phyloP scores from a whole-genome alignment of 495 filamentous ascomycete genomes.

The Penicillium antarcticum region DNA sequence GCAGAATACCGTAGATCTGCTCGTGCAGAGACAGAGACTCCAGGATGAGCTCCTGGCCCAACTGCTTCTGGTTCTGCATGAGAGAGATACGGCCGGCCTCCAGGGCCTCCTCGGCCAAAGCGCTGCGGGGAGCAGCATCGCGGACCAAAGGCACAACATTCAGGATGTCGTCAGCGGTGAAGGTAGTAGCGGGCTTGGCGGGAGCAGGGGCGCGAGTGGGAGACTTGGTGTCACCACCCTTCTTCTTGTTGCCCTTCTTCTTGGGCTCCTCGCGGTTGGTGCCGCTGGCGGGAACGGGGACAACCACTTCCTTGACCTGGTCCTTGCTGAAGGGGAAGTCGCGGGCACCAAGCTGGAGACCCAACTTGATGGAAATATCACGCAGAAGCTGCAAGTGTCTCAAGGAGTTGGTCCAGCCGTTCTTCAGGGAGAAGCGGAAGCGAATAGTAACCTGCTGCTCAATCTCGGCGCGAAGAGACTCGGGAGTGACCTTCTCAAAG shows the following conservation, averaged over 20 bases:
- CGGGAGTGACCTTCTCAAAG: slow-evolving; percentile 74
- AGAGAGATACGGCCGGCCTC: slow-evolving; percentile 95
- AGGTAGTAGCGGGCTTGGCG: slow-evolving; percentile 49
- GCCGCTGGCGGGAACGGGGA: slow-evolving; percentile 41
- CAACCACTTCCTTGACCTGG: slow-evolving; percentile 35
- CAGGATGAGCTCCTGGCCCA: slow-evolving; percentile 91
- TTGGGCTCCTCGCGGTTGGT: slow-evolving; percentile 45
- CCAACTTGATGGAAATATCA: slow-evolving; percentile 85
- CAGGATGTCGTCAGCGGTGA: slow-evolving; percentile 79
- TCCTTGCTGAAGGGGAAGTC: slow-evolving; percentile 69
- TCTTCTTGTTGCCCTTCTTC: slow-evolving; percentile 83
- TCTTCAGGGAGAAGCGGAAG: slow-evolving; percentile 70
- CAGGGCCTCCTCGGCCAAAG: slow-evolving; percentile 90
- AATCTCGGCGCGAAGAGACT: slow-evolving; percentile 65
- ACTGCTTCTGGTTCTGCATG: slow-evolving; percentile 88
- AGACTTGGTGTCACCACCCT: slow-evolving; percentile 50
- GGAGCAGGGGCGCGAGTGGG: slow-evolving; percentile 41
- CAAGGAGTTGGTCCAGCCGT: slow-evolving; percentile 61
- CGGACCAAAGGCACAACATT: slow-evolving; percentile 93
- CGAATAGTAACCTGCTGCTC: slow-evolving; percentile 66
- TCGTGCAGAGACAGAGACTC: slow-evolving; percentile 96
- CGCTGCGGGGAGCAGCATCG: slow-evolving; percentile 83
- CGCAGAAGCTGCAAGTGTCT: slow-evolving; percentile 82
- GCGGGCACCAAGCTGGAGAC: slow-evolving; percentile 81
- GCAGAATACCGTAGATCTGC: slow-evolving; percentile 97